These are phyloP conservation scores for Podosphaera leucotricha DNA, from an alignment of 2,329 filamentous ascomycete genomes.

Conservation along the genomic window DNA sequence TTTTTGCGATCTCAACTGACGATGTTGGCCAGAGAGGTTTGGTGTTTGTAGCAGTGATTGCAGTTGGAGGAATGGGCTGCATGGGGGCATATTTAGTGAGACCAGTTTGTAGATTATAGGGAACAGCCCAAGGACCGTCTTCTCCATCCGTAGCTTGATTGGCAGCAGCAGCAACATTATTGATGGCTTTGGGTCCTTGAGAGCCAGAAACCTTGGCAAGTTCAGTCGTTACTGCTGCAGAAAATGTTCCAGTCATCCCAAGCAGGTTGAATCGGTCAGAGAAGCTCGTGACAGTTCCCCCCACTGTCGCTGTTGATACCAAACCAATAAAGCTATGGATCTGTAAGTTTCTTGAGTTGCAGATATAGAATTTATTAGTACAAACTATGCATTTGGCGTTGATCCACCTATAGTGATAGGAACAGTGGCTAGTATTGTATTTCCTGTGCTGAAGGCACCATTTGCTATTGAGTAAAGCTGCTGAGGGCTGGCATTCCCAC, in stretches of 20 bases:
- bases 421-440: conserved; percentile 11
- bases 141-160: conserved; percentile 2
- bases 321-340: conserved; percentile 31
- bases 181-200: conserved; percentile 15
- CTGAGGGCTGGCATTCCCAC: conserved; percentile 26
- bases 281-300: conserved; percentile 32
- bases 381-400: conserved; percentile 15
- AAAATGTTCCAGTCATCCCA: conserved; percentile 38
- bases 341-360: conserved; percentile 1
- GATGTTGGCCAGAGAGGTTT: conserved; percentile 17
- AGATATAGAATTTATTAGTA: background rate
- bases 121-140: conserved; percentile 10
- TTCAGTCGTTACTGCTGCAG: conserved; percentile 18
- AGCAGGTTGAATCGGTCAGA: conserved; percentile 39
- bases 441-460: conserved; percentile 8
- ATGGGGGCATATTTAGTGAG: conserved; percentile 19
- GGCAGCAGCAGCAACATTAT: conserved; percentile 5
- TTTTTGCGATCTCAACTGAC: conserved; percentile 15
- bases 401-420: conserved; percentile 10
- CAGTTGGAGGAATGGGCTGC: conserved; percentile 17
- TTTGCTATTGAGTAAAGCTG: conserved; percentile 23
- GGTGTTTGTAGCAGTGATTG: conserved; percentile 18
- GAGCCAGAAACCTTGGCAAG: conserved; percentile 17
- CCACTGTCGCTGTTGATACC: conserved; percentile 27
- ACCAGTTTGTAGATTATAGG: conserved; percentile 18